phyloP scores from a whole-genome alignment of 1,284 basidiomycete genomes.

The Puccinia triticina region DNA sequence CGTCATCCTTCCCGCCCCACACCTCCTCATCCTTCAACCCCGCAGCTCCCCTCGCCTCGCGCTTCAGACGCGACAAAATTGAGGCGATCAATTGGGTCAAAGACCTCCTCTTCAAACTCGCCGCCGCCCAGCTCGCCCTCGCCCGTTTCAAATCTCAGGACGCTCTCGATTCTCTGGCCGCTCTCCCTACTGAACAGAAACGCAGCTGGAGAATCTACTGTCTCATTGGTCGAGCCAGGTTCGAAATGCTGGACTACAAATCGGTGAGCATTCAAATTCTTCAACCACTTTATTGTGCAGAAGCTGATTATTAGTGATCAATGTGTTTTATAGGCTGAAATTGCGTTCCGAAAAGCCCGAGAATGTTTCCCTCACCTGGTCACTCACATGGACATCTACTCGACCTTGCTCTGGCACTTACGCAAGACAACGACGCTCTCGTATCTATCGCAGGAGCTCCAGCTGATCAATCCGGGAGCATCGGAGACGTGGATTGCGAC shows the following conservation, averaged over 20 bases:
- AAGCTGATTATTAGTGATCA: background rate
- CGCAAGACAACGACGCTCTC: constrained; percentile 78
- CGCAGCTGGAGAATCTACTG: constrained; percentile 70
- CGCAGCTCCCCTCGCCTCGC: background rate
- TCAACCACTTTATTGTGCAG: background rate
- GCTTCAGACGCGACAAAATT: constrained; percentile 64
- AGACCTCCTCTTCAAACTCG: constrained; percentile 77
- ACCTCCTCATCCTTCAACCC: background rate
- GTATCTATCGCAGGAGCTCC: constrained; percentile 83
- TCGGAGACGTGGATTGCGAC: constrained; percentile 86
- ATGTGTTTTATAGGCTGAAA: constrained; percentile 69
- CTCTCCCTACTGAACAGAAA: constrained; percentile 75
- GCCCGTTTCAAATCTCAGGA: constrained; percentile 74
- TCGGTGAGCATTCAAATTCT: constrained; percentile 64
- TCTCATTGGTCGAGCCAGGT: constrained; percentile 80
- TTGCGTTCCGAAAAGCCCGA: constrained; percentile 78
- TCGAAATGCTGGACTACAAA: constrained; percentile 81
- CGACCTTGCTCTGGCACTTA: constrained; percentile 89
- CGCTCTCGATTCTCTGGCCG: constrained; percentile 74
- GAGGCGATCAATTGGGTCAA: constrained; percentile 80
- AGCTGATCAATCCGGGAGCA: constrained; percentile 75
- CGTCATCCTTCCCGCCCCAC: background rate
- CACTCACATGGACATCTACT: constrained; percentile 89
- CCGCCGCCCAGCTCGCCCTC: constrained; percentile 72
- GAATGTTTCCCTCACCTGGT: constrained; percentile 80